Evolutionary conservation across 257 asterid genomes (phyloP).

Genomic region (Coffea canephora): DNA sequence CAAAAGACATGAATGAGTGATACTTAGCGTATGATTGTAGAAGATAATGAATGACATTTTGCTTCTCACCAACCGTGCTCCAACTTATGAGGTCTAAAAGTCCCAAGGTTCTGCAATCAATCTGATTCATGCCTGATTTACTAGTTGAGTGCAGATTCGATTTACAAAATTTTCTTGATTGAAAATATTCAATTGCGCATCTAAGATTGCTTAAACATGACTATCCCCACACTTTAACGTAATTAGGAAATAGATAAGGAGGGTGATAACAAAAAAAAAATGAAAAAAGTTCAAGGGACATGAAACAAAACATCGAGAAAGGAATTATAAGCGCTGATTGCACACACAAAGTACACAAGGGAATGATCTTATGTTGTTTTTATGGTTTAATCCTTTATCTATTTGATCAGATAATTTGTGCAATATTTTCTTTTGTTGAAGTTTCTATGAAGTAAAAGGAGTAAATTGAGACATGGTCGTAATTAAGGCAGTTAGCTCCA

Average conservation of each 20-base stretch:
- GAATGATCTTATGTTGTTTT: background rate
- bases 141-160: background rate
- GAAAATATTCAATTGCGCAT: background rate
- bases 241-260: background rate
- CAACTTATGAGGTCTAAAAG: slow-evolving; percentile 15
- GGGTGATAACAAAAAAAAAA: background rate
- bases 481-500: background rate
- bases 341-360: no score
- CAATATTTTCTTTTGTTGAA: background rate
- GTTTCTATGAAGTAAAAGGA: background rate
- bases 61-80: slow-evolving; percentile 22
- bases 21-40: background rate
- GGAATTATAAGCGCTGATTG: no score
- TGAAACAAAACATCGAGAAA: no score
- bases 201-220: background rate
- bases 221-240: background rate
- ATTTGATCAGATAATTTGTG: background rate
- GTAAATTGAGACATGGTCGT: background rate
- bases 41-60: slow-evolving; percentile 22
- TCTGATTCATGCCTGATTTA: background rate
- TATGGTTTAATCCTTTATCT: no score
- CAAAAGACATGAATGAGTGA: slow-evolving; percentile 12
- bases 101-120: background rate
- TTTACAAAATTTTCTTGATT: background rate
- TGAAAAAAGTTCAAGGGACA: background rate